Evolutionary conservation across 768 basidiomycete genomes (phyloP), one percentile per base, ranked within the genome.

Genomic region (Lepiota venenata): DNA sequence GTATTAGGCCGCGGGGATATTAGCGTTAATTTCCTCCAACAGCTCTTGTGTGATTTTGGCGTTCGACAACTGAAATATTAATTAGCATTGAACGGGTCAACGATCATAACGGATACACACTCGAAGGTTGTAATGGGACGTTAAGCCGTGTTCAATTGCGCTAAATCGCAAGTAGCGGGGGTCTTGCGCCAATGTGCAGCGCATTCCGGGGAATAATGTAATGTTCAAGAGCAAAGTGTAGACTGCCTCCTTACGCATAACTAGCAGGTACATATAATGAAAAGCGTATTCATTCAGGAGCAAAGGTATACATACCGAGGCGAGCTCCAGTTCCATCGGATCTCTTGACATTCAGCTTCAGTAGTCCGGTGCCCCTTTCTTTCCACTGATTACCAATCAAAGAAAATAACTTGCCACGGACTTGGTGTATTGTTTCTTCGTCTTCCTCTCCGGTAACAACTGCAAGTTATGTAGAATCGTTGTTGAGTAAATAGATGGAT

Each of bases 191-290:
- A 87, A 62, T 55, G 72, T 73, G 66, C 84, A 88, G 52, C 76
- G 77, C 88, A 92, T 92, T 29, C 90, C 90, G 61, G 74, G 73
- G 75, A 91, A 92, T 49, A 92, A 72, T 44, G 85, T 81, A 46
- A 85, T 80, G 61, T 92, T 92, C 41, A 92, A 73, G 53, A 92
- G 63, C 49, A 91, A 67, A 2, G 87, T 76, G 64, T 83, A 86
- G 16, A 91, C 89, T 0, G 88, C 90, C 61, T 92, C 90, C 66
- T 91, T 91, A 57, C 90, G 80, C 88, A 92, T 91, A 16, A 92
- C 90, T 91, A 60, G 3, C 55, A 32, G 37, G 11, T 14, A 48
- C 46, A 46, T 27, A 36, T 25, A 66, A 42, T 46, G 15, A 52
- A 41, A 8, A 15, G 27, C 35, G 16, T 27, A 11, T 56, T 44